phyloP scores from a whole-genome alignment of 306 rosid genomes.

The Hippophae tibetana region DNA sequence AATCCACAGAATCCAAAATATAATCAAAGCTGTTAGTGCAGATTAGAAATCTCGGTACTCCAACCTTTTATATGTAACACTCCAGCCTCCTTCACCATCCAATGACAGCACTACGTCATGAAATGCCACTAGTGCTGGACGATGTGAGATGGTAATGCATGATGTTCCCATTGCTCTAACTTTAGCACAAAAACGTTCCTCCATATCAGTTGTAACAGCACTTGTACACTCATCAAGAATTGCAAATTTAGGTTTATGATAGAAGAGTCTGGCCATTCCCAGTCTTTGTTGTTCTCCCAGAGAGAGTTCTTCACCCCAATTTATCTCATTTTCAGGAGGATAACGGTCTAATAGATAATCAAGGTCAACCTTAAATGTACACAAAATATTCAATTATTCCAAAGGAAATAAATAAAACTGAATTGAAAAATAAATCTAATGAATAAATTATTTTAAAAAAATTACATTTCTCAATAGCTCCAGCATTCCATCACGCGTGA shows the following conservation, averaged over 20 bases:
- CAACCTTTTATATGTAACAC: slow-evolving; percentile 72
- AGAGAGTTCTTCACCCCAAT: slow-evolving; percentile 97
- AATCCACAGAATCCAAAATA: slow-evolving; percentile 12
- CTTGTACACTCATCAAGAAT: slow-evolving; percentile 99
- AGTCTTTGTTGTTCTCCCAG: slow-evolving; percentile 95
- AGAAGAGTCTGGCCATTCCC: slow-evolving; percentile 99
- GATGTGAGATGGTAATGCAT: slow-evolving; percentile 98
- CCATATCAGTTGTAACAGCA: slow-evolving; percentile 99
- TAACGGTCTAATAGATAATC: slow-evolving; percentile 90
- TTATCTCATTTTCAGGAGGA: slow-evolving; percentile 75
- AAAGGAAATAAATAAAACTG: slow-evolving; percentile 20
- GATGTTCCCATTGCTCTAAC: slow-evolving; percentile 99
- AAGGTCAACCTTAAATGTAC: slow-evolving; percentile 73
- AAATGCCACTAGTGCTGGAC: slow-evolving; percentile 96
- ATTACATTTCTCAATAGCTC: slow-evolving; percentile 78
- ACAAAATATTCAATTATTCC: slow-evolving; percentile 16
- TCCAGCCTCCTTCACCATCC: slow-evolving; percentile 99
- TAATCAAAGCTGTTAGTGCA: slow-evolving; percentile 4
- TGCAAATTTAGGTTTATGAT: slow-evolving; percentile 95
- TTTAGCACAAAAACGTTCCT: slow-evolving; percentile 95
- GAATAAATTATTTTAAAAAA: slow-evolving; percentile 15
- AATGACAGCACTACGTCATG: slow-evolving; percentile 90
- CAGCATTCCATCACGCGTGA: slow-evolving; percentile 69
- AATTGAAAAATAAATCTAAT: slow-evolving; percentile 2
- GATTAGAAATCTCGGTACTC: slow-evolving; percentile 17